A percentile compares a stretch with the other conserved stretches of the same genome.
Conservation (phyloP, 257 asterid genomes). For the Solanum neorickii region DNA sequence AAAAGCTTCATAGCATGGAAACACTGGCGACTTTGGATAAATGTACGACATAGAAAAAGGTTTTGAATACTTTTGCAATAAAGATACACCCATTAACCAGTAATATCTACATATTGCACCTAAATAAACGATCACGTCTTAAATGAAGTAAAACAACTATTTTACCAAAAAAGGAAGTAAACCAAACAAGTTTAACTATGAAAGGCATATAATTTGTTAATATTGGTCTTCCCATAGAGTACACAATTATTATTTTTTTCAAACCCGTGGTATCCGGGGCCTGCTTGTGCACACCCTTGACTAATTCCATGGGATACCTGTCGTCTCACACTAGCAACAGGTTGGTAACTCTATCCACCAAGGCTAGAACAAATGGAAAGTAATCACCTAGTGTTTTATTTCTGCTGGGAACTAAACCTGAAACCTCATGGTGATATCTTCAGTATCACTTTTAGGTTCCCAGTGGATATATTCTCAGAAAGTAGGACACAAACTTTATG, state of each 20-base stretch:
- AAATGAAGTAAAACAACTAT: background rate
- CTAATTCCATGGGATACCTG: background rate
- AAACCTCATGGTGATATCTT: background rate
- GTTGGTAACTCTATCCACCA: background rate
- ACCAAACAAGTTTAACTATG: background rate
- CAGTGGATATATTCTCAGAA: background rate
- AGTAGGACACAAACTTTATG: background rate
- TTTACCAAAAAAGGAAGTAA: background rate
- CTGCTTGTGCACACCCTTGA: background rate
- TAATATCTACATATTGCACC: background rate
- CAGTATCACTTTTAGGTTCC: background rate
- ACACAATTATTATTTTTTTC: background rate
- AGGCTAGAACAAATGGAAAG: background rate
- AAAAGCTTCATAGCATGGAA: background rate
- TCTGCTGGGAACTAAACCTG: background rate
- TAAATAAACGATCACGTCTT: background rate
- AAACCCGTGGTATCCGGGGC: background rate
- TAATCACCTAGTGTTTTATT: background rate
- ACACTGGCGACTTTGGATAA: background rate
- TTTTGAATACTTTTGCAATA: background rate
- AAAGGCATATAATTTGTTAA: background rate
- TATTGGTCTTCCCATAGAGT: background rate
- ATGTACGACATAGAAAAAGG: background rate
- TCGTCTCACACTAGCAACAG: background rate
- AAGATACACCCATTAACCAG: background rate